These are phyloP conservation scores for Xylogone sp. DNA, from an alignment of 2,329 filamentous ascomycete species.

Conservation along the genomic window DNA sequence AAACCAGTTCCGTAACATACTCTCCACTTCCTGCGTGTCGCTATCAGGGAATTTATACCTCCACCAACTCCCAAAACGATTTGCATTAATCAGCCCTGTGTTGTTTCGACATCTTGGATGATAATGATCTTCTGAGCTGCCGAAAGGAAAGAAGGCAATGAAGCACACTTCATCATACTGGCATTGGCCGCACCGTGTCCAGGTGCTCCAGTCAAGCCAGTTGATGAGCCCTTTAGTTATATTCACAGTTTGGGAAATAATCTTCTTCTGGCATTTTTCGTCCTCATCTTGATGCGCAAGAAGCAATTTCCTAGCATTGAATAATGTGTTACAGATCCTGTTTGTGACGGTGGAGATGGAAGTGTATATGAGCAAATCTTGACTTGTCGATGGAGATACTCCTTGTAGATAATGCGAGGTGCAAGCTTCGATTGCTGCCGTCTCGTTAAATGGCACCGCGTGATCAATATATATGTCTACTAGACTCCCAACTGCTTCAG, in stretches of 20 bases:
- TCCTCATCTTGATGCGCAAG: neutral
- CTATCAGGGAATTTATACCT: neutral
- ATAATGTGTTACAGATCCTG: constrained; percentile 35
- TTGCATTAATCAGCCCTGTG: neutral
- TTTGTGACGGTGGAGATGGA: constrained; percentile 37
- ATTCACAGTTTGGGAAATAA: neutral
- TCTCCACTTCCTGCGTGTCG: neutral
- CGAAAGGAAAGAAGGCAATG: constrained; percentile 62
- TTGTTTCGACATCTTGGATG: constrained; percentile 38
- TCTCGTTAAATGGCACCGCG: constrained; percentile 27
- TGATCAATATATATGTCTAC: constrained; percentile 43
- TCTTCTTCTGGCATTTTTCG: neutral
- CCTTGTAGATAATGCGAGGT: constrained; percentile 39
- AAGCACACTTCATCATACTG: constrained; percentile 51
- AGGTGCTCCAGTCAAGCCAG: constrained; percentile 55
- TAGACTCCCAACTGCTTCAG: constrained; percentile 35
- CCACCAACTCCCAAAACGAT: neutral
- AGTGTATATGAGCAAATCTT: constrained; percentile 42
- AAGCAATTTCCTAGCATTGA: constrained; percentile 14
- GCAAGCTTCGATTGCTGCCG: constrained; percentile 42
- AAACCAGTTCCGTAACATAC: neutral
- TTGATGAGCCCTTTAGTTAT: constrained; percentile 33
- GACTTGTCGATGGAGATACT: constrained; percentile 29
- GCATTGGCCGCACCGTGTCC: constrained; percentile 55
- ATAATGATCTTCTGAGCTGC: constrained; percentile 49